Evolutionary conservation across 306 rosid genomes (phyloP).

Genomic region (Chamaecrista fasciculata): DNA sequence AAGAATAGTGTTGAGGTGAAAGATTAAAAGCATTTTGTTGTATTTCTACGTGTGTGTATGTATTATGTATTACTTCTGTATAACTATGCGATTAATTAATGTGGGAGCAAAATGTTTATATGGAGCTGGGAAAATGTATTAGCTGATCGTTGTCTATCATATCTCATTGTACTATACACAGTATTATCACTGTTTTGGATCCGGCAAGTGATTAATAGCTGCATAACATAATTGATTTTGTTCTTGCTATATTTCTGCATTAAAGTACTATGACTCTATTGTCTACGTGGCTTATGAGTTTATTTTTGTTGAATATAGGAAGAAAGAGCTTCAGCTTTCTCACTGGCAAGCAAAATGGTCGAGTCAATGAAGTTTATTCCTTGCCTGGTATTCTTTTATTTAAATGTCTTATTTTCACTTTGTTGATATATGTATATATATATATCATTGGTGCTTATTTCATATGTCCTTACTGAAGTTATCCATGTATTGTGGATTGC

Average conservation of each 20-base stretch:
- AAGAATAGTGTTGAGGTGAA: slow-evolving; percentile 85
- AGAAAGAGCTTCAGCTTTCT: slow-evolving; percentile 71
- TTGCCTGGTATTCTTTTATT: slow-evolving; percentile 61
- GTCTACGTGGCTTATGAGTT: slow-evolving; percentile 28
- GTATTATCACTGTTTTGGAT: slow-evolving; percentile 22
- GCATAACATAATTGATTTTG: neutral
- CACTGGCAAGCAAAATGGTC: slow-evolving; percentile 77
- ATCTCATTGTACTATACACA: slow-evolving; percentile 20
- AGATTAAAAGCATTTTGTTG: slow-evolving; percentile 23
- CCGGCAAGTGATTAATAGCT: slow-evolving; percentile 23
- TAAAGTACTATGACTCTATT: neutral
- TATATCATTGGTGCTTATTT: slow-evolving; percentile 14
- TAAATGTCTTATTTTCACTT: slow-evolving; percentile 19
- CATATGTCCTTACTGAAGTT: slow-evolving; percentile 36
- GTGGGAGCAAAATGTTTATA: neutral
- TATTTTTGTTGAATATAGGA: slow-evolving; percentile 56
- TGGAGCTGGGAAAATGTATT: slow-evolving; percentile 18
- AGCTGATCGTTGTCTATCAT: slow-evolving; percentile 11
- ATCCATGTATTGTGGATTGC: slow-evolving; percentile 33
- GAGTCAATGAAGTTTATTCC: slow-evolving; percentile 86
- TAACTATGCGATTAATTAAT: neutral
- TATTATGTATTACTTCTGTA: slow-evolving; percentile 8
- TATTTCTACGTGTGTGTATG: slow-evolving; percentile 11
- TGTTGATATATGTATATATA: slow-evolving; percentile 16
- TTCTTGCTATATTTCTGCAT: slow-evolving; percentile 9